phyloP scores from a whole-genome alignment of 2,329 filamentous ascomycete genomes.

The Epichloe amarillans region DNA sequence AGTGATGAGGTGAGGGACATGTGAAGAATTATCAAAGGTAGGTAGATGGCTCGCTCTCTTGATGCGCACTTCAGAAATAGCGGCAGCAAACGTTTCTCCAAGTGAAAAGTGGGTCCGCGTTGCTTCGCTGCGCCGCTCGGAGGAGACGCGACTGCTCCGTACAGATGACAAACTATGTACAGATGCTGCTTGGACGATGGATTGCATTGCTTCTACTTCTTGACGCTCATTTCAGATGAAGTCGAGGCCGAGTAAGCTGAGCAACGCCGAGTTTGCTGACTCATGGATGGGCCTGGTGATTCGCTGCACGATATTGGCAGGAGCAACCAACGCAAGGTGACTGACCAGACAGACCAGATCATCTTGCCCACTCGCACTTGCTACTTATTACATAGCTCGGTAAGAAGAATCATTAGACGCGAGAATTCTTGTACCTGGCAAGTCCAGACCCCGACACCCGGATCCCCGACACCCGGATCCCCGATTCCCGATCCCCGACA shows the following conservation, averaged over 20 bases:
- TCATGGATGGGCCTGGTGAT: background rate
- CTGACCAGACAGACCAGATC: background rate
- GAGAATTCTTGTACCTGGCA: background rate
- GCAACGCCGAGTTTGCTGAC: too few species aligned
- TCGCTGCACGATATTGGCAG: background rate
- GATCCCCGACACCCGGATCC: too few species aligned
- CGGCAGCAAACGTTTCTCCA: background rate
- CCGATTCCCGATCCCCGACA: background rate
- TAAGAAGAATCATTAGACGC: too few species aligned
- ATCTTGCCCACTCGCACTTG: background rate
- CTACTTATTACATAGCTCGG: background rate
- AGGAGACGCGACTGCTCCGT: too few species aligned
- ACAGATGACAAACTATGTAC: too few species aligned
- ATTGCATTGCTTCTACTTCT: too few species aligned
- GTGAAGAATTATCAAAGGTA: background rate
- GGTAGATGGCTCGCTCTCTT: background rate
- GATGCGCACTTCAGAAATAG: background rate
- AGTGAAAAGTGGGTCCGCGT: slow-evolving; percentile 1
- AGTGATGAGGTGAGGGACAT: background rate
- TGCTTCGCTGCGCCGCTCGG: background rate
- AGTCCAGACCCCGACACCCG: background rate
- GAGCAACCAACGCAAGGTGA: background rate
- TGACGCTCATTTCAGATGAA: too few species aligned
- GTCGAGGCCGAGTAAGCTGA: too few species aligned
- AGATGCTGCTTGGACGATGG: too few species aligned